phyloP scores from a whole-genome alignment of 1,284 basidiomycete genomes.

The Ceratobasidium sp. region DNA sequence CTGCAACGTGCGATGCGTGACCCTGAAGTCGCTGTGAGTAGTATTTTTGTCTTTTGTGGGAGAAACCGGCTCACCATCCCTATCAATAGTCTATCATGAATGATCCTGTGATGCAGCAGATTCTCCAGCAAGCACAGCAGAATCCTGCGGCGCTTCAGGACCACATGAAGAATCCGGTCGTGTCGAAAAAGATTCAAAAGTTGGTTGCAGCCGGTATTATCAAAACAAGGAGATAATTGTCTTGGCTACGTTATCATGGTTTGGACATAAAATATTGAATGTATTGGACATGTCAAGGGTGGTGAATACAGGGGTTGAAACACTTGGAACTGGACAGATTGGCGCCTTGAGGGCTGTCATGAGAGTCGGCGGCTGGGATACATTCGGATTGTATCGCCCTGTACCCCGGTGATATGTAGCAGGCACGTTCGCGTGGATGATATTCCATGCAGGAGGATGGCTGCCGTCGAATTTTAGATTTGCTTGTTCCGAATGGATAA shows the following conservation, averaged over 20 bases:
- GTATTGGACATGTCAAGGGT: conserved; percentile 28
- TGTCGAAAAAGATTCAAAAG: conserved; percentile 90
- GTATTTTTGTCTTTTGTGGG: conserved; percentile 18
- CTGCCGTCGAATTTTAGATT: neutral
- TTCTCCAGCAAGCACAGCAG: conserved; percentile 93
- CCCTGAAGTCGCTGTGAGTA: conserved; percentile 91
- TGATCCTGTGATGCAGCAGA: conserved; percentile 93
- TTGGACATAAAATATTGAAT: conserved; percentile 15
- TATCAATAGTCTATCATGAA: conserved; percentile 78
- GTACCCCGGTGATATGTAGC: neutral
- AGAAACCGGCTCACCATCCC: conserved; percentile 10
- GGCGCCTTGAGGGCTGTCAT: conserved; percentile 1
- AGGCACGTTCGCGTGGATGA: conserved; percentile 3
- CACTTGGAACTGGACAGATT: conserved; percentile 6
- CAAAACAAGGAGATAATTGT: conserved; percentile 53
- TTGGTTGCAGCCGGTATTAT: conserved; percentile 95
- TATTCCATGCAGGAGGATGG: conserved; percentile 3
- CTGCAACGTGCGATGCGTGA: conserved; percentile 95
- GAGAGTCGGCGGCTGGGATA: neutral
- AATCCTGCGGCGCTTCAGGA: conserved; percentile 93
- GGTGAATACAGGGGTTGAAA: conserved; percentile 8
- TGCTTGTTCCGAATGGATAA: conserved; percentile 18
- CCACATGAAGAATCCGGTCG: conserved; percentile 95
- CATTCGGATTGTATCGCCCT: neutral
- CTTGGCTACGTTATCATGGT: neutral